phyloP scores from a whole-genome alignment of 306 rosid genomes.

The Quercus glauca region DNA sequence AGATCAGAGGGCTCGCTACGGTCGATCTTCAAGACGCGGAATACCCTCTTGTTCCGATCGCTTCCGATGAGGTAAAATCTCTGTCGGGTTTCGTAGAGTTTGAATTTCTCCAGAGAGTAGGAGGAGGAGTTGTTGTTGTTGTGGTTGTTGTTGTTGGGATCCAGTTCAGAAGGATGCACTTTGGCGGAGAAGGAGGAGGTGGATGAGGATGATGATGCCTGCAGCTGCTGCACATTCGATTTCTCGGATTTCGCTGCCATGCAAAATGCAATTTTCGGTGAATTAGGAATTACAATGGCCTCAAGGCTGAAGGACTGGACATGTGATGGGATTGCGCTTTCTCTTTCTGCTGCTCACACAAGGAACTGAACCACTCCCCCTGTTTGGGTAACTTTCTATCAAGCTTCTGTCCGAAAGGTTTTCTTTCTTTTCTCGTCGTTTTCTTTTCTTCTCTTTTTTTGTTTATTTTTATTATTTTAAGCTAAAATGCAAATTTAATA shows the following conservation, averaged over 20 bases:
- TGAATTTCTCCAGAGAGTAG: constrained; percentile 82
- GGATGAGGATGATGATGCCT: too few relatives aligned
- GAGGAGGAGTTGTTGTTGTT: constrained; percentile 2
- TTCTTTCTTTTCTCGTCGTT: too few relatives aligned
- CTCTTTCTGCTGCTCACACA: too few relatives aligned
- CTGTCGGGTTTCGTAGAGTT: constrained; percentile 88
- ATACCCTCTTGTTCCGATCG: constrained; percentile 73
- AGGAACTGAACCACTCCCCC: too few relatives aligned
- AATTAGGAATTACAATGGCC: too few relatives aligned
- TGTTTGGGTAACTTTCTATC: too few relatives aligned
- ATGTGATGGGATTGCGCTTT: too few relatives aligned
- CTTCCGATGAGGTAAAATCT: constrained; percentile 81
- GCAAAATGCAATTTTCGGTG: not conserved
- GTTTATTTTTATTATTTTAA: too few relatives aligned
- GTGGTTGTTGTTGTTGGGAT: constrained; percentile 28
- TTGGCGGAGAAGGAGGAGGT: constrained; percentile 30
- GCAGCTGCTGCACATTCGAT: constrained; percentile 24
- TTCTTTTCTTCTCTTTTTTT: too few relatives aligned
- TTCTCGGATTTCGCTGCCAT: constrained; percentile 54
- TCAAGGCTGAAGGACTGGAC: too few relatives aligned
- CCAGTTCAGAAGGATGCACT: constrained; percentile 67
- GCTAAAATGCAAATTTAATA: too few relatives aligned
- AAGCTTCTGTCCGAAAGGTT: too few relatives aligned
- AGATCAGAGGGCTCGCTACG: constrained; percentile 91
- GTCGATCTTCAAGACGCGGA: constrained; percentile 84